These are phyloP conservation scores for Ramalina peruviana DNA, from an alignment of 495 filamentous ascomycete species.

Conservation along the genomic window DNA sequence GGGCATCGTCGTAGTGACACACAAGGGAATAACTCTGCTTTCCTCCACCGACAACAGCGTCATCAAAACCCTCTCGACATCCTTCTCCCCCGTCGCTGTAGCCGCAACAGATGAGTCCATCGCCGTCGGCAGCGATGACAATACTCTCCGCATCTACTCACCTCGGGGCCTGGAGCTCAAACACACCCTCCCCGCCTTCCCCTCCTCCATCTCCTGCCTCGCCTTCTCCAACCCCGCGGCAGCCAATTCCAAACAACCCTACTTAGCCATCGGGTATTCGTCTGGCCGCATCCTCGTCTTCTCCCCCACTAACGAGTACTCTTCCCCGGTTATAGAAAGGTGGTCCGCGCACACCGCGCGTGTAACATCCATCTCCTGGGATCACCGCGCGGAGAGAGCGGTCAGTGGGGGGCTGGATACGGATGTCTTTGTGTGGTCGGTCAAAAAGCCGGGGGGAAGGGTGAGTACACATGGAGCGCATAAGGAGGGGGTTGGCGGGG, in stretches of 20 bases:
- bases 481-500: constrained; percentile 86
- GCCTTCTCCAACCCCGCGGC: constrained; percentile 53
- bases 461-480: constrained; percentile 73
- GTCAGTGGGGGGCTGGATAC: constrained; percentile 81
- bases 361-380: constrained; percentile 75
- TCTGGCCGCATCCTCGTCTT: constrained; percentile 75
- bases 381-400: constrained; percentile 55
- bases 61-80: constrained; percentile 27
- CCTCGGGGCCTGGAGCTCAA: constrained; percentile 32
- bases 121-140: constrained; percentile 66
- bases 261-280: constrained; percentile 71
- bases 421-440: constrained; percentile 82
- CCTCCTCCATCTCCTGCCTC: constrained; percentile 48
- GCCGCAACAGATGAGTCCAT: constrained; percentile 49
- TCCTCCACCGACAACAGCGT: constrained; percentile 40
- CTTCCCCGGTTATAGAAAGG: constrained; percentile 48
- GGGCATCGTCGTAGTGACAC: constrained; percentile 49
- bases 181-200: constrained; percentile 36
- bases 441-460: constrained; percentile 67
- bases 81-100: constrained; percentile 51
- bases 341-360: constrained; percentile 90
- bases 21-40: constrained; percentile 48
- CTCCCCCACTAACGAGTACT: constrained; percentile 38
- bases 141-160: constrained; percentile 51
- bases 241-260: constrained; percentile 42